phyloP scores from a whole-genome alignment of 345 rosid genomes.

The Mangifera indica region DNA sequence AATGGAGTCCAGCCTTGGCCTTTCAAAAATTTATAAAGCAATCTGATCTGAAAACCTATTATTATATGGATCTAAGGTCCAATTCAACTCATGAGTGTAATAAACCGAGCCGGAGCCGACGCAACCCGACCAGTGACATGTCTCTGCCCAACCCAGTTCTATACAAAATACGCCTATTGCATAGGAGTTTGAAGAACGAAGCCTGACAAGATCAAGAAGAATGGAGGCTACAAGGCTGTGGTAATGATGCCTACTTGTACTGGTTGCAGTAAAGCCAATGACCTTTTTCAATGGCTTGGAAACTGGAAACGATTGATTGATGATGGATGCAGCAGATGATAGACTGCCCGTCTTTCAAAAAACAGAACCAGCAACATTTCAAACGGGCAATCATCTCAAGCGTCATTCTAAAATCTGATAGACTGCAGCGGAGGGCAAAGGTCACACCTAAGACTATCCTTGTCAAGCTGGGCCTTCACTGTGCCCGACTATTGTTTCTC shows the following conservation, averaged over 20 bases:
- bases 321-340: background rate
- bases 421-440: background rate
- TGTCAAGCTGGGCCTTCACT: background rate
- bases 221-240: background rate
- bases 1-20: too few species aligned
- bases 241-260: background rate
- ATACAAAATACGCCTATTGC: background rate
- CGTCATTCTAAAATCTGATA: background rate
- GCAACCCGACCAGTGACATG: too few species aligned
- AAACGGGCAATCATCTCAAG: background rate
- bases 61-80: too few species aligned
- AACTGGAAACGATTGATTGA: slow-evolving; percentile 7
- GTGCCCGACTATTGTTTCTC: background rate
- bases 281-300: background rate
- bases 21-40: too few species aligned
- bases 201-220: too few species aligned
- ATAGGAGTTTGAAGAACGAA: background rate
- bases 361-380: background rate
- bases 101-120: too few species aligned
- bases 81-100: too few species aligned
- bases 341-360: background rate
- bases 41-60: too few species aligned
- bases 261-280: background rate
- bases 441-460: background rate
- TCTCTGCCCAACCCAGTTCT: too few species aligned